Evolutionary conservation across 2,329 filamentous ascomycete genomes (phyloP).

Genomic region (Coniella lustricola): DNA sequence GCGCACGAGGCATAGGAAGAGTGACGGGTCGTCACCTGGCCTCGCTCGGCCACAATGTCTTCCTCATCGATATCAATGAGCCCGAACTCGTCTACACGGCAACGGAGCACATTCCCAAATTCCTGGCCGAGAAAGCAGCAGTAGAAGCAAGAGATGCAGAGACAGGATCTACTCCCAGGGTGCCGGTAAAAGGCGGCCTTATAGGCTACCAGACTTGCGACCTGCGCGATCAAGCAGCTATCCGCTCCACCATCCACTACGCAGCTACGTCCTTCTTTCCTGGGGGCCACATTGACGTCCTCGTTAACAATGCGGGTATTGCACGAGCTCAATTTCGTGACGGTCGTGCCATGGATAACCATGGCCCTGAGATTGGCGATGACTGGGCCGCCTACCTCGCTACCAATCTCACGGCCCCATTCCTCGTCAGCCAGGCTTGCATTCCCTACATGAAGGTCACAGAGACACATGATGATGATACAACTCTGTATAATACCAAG

Average conservation of each 20-base stretch:
- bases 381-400: conserved; percentile 40
- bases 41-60: conserved; percentile 34
- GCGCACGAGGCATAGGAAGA: conserved; percentile 38
- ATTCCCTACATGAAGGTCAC: conserved; percentile 37
- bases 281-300: conserved; percentile 30
- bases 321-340: conserved; percentile 33
- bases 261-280: conserved; percentile 27
- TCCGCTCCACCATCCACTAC: conserved; percentile 28
- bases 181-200: neutral
- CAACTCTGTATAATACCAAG: neutral
- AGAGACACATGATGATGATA: neutral
- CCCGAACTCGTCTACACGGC: conserved; percentile 31
- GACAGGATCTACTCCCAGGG: neutral
- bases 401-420: conserved; percentile 39
- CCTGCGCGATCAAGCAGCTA: conserved; percentile 29
- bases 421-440: conserved; percentile 38
- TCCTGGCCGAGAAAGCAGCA: conserved; percentile 16
- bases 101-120: conserved; percentile 23
- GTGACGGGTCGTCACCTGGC: conserved; percentile 36
- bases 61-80: conserved; percentile 36
- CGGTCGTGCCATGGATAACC: conserved; percentile 38
- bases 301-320: conserved; percentile 33
- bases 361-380: conserved; percentile 26
- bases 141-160: no score
- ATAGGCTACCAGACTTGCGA: conserved; percentile 33